Evolutionary conservation across 441 rosid genomes (phyloP).

Genomic region (Aquilaria agallochum): DNA sequence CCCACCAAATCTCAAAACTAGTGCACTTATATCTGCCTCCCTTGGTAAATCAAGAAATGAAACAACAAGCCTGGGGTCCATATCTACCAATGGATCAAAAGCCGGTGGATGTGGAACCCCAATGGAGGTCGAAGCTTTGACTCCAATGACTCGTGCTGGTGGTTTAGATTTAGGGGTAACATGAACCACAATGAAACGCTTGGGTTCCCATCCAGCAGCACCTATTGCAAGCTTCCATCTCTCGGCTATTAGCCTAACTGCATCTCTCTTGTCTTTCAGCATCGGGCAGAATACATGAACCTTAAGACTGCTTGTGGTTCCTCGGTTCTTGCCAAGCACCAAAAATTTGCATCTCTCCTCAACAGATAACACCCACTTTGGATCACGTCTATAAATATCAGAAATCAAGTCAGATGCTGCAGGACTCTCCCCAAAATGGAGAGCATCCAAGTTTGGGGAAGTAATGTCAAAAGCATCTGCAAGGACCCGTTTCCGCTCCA

Average conservation of each 20-base stretch:
- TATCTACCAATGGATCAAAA: constrained; percentile 81
- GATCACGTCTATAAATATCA: constrained; percentile 90
- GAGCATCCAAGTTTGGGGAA: constrained; percentile 75
- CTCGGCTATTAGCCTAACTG: constrained; percentile 79
- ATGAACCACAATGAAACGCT: constrained; percentile 79
- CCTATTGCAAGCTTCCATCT: constrained; percentile 89
- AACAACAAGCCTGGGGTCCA: constrained; percentile 97
- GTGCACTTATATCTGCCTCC: constrained; percentile 85
- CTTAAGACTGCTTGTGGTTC: constrained; percentile 55
- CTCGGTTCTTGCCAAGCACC: constrained; percentile 87
- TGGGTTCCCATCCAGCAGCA: constrained; percentile 97
- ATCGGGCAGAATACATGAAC: constrained; percentile 94
- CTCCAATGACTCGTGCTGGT: constrained; percentile 77
- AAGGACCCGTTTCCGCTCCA: constrained; percentile 90
- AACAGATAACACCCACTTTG: constrained; percentile 87
- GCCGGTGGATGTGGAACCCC: constrained; percentile 48
- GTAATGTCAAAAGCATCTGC: constrained; percentile 94
- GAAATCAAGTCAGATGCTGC: constrained; percentile 62
- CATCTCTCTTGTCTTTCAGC: constrained; percentile 95
- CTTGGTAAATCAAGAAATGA: constrained; percentile 92
- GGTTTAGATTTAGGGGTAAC: constrained; percentile 76
- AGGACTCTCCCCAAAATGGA: constrained; percentile 90
- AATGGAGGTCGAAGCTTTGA: constrained; percentile 48
- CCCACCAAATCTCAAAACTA: constrained; percentile 92
- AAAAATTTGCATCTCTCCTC: constrained; percentile 95